Base-by-base conservation (phyloP, 1,284 basidiomycete species). In the Wallemia ichthyophaga region DNA sequence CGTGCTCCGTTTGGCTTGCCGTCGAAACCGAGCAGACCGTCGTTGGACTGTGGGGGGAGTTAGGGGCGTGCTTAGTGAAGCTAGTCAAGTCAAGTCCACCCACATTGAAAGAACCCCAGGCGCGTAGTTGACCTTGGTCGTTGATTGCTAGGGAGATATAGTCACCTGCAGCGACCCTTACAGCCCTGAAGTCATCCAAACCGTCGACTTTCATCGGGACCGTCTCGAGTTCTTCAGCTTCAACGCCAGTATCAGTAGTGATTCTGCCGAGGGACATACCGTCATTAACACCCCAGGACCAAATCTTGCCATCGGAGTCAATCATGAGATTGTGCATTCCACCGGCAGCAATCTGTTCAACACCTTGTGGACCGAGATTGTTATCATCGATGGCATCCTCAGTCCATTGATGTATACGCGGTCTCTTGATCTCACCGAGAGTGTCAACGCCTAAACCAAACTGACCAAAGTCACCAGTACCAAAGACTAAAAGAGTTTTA, bases 81-180 rank as follows among this genome's bases (percentile, higher is more conserved):
- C 1, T 3, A 56, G 21, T 26, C 55, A 1, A n/a, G 58, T 28
- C 17, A 56, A 37, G 25, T 32, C 57, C 32, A 73, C 84, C 66
- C 69, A 89, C 89, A 56, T 86, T 76, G 74, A 94, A 95, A 59
- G 82, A 82, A 32, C 89, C 89, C 89, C 89, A 95, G 15, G 84
- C 83, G 58, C 82, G 74, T 25, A 94, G 71, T 62, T 85, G 79
- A 53, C 89, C 88, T 60, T 80, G 73, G 61, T 77, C 75, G 61
- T 80, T 81, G 62, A 92, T 74, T 17, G 83, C 85, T 37, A 85
- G 81, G 64, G 81, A 84, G 63, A 86, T 81, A 62, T 80, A 85
- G 68, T 91, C 87, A 19, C 87, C 85, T 23, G 84, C 82, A 33
- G 79, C 82, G 58, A 86, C 75, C 61, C 79, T 76, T 2, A 88